Evolutionary conservation across 2,329 filamentous ascomycete genomes (phyloP).

Genomic region (Coniochaeta sp.): DNA sequence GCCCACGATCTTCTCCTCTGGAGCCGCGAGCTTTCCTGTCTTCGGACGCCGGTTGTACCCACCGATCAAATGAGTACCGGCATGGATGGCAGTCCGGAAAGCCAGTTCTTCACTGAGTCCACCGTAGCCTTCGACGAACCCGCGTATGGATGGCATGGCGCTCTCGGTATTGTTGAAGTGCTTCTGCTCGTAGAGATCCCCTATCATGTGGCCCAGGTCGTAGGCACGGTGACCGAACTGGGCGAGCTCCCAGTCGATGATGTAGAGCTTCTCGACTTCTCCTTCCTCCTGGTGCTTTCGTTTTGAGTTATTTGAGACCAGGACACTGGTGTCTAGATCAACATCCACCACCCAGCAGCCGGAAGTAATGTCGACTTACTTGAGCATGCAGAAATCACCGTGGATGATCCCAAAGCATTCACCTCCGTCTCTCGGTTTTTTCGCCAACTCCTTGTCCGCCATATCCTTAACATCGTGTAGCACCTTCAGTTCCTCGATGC

Average conservation of each 20-base stretch:
- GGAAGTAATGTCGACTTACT: conserved; percentile 21
- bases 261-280: conserved; percentile 19
- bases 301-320: conserved; percentile 8
- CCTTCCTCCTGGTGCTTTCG: neutral
- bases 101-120: conserved; percentile 26
- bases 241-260: conserved; percentile 36
- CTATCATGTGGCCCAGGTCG: conserved; percentile 33
- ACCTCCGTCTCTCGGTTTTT: conserved; percentile 6
- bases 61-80: conserved; percentile 29
- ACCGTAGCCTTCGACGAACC: conserved; percentile 28
- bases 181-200: conserved; percentile 30
- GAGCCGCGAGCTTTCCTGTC: neutral
- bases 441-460: conserved; percentile 20
- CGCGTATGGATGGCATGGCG: conserved; percentile 24
- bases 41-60: conserved; percentile 14
- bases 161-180: conserved; percentile 24
- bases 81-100: conserved; percentile 30
- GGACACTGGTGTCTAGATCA: conserved; percentile 9
- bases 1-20: conserved; percentile 5
- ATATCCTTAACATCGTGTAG: conserved; percentile 22
- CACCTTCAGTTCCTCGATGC: conserved; percentile 9
- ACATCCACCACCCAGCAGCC: neutral
- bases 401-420: conserved; percentile 23
- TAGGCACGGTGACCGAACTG: conserved; percentile 29
- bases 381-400: conserved; percentile 35